phyloP scores from a whole-genome alignment of 768 basidiomycete species.

The Boletus barrowsii region DNA sequence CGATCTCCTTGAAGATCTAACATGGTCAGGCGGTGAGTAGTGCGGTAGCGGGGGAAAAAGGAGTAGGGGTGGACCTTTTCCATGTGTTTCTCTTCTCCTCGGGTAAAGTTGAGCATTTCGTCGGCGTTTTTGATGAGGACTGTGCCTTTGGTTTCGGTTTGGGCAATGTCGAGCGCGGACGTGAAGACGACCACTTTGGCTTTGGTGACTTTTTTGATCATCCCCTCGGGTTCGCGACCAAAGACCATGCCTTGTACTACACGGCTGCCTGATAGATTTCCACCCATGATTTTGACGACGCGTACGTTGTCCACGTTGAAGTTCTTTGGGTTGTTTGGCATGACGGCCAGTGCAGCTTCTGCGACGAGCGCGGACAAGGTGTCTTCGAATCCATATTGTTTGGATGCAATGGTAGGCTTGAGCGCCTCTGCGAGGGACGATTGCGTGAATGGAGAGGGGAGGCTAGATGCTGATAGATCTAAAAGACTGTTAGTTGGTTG shows the following conservation, averaged over 20 bases:
- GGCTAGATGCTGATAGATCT: slow-evolving; percentile 70
- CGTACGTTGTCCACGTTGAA: slow-evolving; percentile 99
- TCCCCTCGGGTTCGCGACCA: slow-evolving; percentile 90
- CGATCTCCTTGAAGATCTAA: slow-evolving; percentile 95
- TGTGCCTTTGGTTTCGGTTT: slow-evolving; percentile 99
- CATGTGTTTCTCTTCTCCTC: slow-evolving; percentile 93
- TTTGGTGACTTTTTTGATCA: slow-evolving; percentile 75
- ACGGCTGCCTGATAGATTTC: slow-evolving; percentile 75
- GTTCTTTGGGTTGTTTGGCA: slow-evolving; percentile 83
- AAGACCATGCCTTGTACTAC: slow-evolving; percentile 99
- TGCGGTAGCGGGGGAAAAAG: not conserved
- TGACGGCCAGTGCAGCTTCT: slow-evolving; percentile 88
- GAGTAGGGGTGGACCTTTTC: slow-evolving; percentile 58
- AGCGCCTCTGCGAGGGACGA: slow-evolving; percentile 70
- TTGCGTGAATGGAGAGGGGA: slow-evolving; percentile 72
- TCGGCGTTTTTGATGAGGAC: slow-evolving; percentile 93
- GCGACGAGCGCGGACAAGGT: slow-evolving; percentile 79
- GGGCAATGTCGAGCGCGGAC: slow-evolving; percentile 85
- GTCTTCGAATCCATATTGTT: slow-evolving; percentile 95
- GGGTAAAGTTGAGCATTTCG: slow-evolving; percentile 96
- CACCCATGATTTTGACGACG: slow-evolving; percentile 98
- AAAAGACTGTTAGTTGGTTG: slow-evolving; percentile 11
- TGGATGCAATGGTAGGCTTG: slow-evolving; percentile 91
- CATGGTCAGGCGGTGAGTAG: not conserved
- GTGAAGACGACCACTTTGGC: slow-evolving; percentile 97